Base-by-base conservation (phyloP, 805 yeast species). In the Nakazawaea ishiwadae region DNA sequence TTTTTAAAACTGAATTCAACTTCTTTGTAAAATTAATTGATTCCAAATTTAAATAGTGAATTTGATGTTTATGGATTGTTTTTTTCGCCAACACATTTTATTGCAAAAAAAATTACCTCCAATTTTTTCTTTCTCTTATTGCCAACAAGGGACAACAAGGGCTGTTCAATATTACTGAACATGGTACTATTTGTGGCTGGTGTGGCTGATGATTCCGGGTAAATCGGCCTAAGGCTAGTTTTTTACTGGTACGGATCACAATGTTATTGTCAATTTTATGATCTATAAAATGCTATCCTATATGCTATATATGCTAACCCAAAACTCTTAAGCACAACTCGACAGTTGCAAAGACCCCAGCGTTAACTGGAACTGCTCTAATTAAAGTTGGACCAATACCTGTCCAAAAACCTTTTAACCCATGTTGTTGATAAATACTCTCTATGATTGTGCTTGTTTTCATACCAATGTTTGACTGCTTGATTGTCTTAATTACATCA, bases 331-430 rank as follows among this genome's bases (percentile, higher is more conserved):
- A 58, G 0, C 86, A 81, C 39, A 77, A 62, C 53, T 83, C 91
- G 2, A 83, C 89, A 12, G 83, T 75, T 2, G 88, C 84, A 66
- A 83, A 83, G 0, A 90, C 83, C n/a, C 85, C 85, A 1, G 90
- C 85, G 53, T 79, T 71, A 49, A 81, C 75, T 3, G 84, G 84
- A 29, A 75, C 68, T 0, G 84, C 84, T 51, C 84, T 66, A 3
- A 76, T 53, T 31, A 73, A 50, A 4, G 75, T 68, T 47, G 68
- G 58, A 48, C 79, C 84, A 37, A 73, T 64, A 51, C 82, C 83
- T 38, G 78, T 78, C 48, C 73, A 62, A 39, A 80, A 63, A 52
- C 86, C 87, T 12, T 60, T 46, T 4, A 63, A 48, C 0, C 83
- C 83, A 26, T 67, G 67, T 2, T 58, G 54, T 6, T 48, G 49